A percentile compares a stretch with the other conserved stretches of the same genome.
These are phyloP conservation scores for Neoscytalidium dimidiatum DNA, from an alignment of 2,329 filamentous ascomycete genomes.

Conservation along the genomic window DNA sequence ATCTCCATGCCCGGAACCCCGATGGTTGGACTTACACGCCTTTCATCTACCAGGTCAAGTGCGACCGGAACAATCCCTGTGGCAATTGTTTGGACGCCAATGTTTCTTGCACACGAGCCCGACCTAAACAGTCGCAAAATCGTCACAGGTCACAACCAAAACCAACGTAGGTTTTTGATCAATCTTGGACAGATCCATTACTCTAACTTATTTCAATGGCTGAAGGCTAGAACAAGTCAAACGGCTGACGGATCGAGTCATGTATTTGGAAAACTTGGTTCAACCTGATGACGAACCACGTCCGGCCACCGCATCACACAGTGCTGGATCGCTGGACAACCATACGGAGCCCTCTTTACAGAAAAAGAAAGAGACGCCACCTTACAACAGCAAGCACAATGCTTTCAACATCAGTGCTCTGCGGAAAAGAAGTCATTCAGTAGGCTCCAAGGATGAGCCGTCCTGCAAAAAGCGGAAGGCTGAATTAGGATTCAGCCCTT, in stretches of 20 bases:
- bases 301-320: not conserved
- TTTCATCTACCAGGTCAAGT: not conserved
- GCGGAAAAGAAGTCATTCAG: not conserved
- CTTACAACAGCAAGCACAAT: not conserved
- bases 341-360: not conserved
- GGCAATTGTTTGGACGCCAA: slow-evolving; percentile 8
- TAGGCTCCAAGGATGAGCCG: slow-evolving; percentile 1
- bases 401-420: not conserved
- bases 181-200: not conserved
- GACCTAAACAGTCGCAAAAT: not conserved
- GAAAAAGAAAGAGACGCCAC: not conserved
- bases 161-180: not conserved
- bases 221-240: not conserved
- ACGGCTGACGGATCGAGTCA: slow-evolving; percentile 7
- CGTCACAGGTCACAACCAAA: not conserved
- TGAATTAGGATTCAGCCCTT: not conserved
- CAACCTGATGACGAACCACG: slow-evolving; percentile 1
- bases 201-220: not conserved
- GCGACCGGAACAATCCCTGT: slow-evolving; percentile 5
- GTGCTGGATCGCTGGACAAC: not conserved
- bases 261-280: not conserved
- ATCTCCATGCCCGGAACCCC: not conserved
- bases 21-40: not conserved
- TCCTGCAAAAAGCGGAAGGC: not conserved
- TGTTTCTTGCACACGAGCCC: not conserved